Percentiles rank a stretch among this genome's conserved stretches.
Evolutionary conservation across 305 asterid genomes (phyloP).

Genomic region (Ilex paraguariensis): DNA sequence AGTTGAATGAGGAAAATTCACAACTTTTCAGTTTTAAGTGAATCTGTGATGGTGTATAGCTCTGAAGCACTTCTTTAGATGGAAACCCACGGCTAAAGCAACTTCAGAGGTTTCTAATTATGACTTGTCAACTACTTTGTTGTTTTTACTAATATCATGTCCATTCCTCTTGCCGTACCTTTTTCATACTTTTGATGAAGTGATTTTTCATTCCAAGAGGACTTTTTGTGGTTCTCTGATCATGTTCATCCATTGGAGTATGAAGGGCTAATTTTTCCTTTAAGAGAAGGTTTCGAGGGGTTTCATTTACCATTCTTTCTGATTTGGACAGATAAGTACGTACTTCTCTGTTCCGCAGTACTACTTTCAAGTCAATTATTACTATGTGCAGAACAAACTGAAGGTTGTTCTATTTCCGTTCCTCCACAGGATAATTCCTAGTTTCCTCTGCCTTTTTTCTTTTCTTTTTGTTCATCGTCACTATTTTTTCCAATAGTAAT

Average conservation of each 20-base stretch:
- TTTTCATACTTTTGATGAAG: not conserved
- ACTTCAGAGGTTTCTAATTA: too few species aligned
- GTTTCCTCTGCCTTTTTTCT: not conserved
- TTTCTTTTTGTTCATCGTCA: not conserved
- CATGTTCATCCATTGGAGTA: not conserved
- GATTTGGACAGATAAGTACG: constrained; percentile 48
- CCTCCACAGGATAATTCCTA: constrained; percentile 46
- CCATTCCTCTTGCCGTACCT: not conserved
- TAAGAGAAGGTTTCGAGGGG: too few species aligned
- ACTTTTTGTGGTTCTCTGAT: not conserved
- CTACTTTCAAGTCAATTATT: constrained; percentile 71
- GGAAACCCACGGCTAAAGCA: too few species aligned
- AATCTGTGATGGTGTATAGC: too few species aligned
- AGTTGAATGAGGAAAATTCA: too few species aligned
- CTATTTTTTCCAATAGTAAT: not conserved
- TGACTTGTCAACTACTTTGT: not conserved
- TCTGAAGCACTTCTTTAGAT: too few species aligned
- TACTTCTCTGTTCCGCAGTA: constrained; percentile 65
- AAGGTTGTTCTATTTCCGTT: constrained; percentile 64
- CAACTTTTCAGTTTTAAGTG: too few species aligned
- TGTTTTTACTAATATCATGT: not conserved
- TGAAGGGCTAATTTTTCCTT: not conserved
- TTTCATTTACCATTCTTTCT: constrained; percentile 10
- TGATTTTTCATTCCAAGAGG: not conserved
- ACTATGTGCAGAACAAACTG: constrained; percentile 57